phyloP scores from a whole-genome alignment of 805 yeast species.

The Ogataea henricii region DNA sequence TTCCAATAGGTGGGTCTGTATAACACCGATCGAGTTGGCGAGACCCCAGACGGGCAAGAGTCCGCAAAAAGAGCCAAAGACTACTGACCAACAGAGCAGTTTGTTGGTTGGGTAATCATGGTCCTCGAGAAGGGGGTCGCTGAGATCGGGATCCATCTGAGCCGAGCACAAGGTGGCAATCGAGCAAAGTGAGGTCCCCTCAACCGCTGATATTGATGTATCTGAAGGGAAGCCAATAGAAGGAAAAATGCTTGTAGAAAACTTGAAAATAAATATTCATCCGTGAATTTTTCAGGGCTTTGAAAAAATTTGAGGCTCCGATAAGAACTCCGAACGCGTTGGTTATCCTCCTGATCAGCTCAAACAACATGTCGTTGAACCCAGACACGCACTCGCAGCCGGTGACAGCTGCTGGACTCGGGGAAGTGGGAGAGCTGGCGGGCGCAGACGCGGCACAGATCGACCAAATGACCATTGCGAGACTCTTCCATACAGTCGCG shows the following conservation, averaged over 20 bases:
- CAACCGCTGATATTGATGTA: too few relatives aligned
- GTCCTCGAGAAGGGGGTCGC: neutral
- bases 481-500: slow-evolving; percentile 52
- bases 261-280: too few relatives aligned
- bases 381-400: too few relatives aligned
- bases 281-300: too few relatives aligned
- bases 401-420: neutral
- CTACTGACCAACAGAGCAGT: slow-evolving; percentile 39
- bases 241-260: too few relatives aligned
- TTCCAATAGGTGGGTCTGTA: slow-evolving; percentile 60
- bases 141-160: neutral
- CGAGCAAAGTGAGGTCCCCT: too few relatives aligned
- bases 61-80: slow-evolving; percentile 44
- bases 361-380: too few relatives aligned
- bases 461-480: slow-evolving; percentile 44
- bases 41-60: slow-evolving; percentile 50
- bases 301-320: too few relatives aligned
- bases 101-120: slow-evolving; percentile 42
- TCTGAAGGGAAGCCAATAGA: too few relatives aligned
- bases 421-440: neutral
- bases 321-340: too few relatives aligned
- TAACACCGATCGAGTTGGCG: slow-evolving; percentile 59
- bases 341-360: too few relatives aligned
- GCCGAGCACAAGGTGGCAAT: too few relatives aligned
- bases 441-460: slow-evolving; percentile 9